Conservation (phyloP, 768 basidiomycete genomes). For the Mycena capillaripes region DNA sequence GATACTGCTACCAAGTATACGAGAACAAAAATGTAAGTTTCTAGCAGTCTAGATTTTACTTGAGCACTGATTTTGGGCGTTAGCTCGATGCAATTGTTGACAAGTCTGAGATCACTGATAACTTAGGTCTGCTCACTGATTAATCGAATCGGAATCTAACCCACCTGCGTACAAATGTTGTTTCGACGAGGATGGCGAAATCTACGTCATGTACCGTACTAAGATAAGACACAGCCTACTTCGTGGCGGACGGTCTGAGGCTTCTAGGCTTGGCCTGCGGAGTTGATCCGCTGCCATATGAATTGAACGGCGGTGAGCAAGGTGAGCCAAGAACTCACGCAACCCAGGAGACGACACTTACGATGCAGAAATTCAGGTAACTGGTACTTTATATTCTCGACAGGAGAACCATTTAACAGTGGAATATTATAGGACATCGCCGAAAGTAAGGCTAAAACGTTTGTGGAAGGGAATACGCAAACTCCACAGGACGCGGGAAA, state of each 20-base stretch:
- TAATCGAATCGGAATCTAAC: constrained; percentile 48
- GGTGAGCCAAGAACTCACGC: no score
- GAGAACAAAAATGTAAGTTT: constrained; percentile 56
- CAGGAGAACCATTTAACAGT: neutral
- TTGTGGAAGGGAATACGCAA: no score
- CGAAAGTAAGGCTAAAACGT: no score
- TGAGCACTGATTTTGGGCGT: neutral
- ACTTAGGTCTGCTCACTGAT: constrained; percentile 49
- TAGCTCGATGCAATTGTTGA: constrained; percentile 50
- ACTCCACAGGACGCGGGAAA: neutral
- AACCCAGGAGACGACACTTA: constrained; percentile 37
- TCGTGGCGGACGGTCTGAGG: constrained; percentile 41
- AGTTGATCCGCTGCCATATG: no score
- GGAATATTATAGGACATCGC: no score
- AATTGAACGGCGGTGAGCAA: no score
- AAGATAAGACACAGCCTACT: constrained; percentile 52
- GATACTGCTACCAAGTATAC: no score
- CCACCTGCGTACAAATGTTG: constrained; percentile 45
- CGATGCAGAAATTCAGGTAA: neutral
- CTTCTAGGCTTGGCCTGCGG: no score
- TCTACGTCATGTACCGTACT: constrained; percentile 64
- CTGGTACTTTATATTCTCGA: neutral
- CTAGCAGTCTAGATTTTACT: neutral
- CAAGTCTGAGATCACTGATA: no score
- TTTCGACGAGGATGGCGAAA: constrained; percentile 59